phyloP scores from a whole-genome alignment of 2,329 filamentous ascomycete genomes.

The Tolypocladium nubicola region DNA sequence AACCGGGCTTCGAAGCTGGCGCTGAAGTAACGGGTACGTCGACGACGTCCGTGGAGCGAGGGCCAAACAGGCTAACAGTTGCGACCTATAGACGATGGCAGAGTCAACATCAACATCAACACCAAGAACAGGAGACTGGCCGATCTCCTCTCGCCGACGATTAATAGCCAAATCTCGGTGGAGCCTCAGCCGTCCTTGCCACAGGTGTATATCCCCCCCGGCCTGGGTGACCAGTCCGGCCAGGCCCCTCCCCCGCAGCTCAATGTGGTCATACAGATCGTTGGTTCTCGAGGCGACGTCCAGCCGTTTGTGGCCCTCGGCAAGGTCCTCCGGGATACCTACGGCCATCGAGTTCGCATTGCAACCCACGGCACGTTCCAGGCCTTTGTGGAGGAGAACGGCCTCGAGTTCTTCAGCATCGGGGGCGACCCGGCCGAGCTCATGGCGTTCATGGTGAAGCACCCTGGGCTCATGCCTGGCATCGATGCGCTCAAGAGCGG shows the following conservation, averaged over 20 bases:
- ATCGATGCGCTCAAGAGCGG: conserved; percentile 67
- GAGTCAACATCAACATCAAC: conserved; percentile 71
- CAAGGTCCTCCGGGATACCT: conserved; percentile 50
- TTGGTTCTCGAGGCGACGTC: conserved; percentile 64
- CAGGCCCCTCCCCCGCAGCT: conserved; percentile 47
- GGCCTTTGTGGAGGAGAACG: conserved; percentile 57
- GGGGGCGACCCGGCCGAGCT: conserved; percentile 66
- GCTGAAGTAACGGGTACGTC: conserved; percentile 43
- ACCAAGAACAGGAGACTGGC: conserved; percentile 57
- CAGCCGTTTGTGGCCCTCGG: conserved; percentile 67
- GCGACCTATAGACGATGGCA: conserved; percentile 53
- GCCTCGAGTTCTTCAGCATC: conserved; percentile 65
- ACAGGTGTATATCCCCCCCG: conserved; percentile 63
- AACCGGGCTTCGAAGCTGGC: conserved; percentile 52
- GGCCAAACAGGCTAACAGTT: background rate
- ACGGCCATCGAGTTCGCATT: conserved; percentile 62
- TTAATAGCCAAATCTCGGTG: conserved; percentile 45
- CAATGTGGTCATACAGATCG: conserved; percentile 66
- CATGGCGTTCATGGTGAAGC: conserved; percentile 89
- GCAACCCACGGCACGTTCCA: conserved; percentile 64
- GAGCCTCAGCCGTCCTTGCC: conserved; percentile 41
- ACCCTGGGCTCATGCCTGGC: conserved; percentile 75
- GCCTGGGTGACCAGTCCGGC: conserved; percentile 51
- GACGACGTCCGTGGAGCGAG: background rate
- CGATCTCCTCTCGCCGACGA: conserved; percentile 54